Percentiles rank a stretch among this genome's conserved stretches.
phyloP scores from a whole-genome alignment of 2,329 filamentous ascomycete genomes.

The Penicillium crustosum region DNA sequence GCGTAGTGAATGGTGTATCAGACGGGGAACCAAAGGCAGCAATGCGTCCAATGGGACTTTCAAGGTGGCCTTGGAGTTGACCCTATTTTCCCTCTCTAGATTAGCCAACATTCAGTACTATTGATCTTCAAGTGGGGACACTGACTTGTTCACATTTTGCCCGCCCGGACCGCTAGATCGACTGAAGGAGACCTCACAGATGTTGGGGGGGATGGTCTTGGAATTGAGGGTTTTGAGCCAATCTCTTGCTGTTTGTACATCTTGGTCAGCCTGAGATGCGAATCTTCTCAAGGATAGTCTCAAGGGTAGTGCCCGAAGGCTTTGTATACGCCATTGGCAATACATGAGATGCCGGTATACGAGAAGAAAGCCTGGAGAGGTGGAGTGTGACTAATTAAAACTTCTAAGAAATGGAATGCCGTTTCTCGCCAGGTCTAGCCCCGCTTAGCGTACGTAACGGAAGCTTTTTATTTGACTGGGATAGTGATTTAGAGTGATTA shows the following conservation, averaged over 20 bases:
- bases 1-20: constrained; percentile 54
- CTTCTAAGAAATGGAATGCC: neutral
- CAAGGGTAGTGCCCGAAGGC: constrained; percentile 6
- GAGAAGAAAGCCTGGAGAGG: neutral
- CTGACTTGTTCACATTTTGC: constrained; percentile 69
- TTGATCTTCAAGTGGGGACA: constrained; percentile 17
- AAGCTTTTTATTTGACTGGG: neutral
- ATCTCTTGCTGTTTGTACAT: constrained; percentile 47
- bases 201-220: constrained; percentile 55
- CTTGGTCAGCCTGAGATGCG: constrained; percentile 26
- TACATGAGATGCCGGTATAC: neutral
- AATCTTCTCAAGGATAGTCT: constrained; percentile 29
- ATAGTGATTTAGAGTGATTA: neutral
- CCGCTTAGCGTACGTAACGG: constrained; percentile 3
- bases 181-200: constrained; percentile 62
- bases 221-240: constrained; percentile 58
- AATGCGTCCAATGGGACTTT: constrained; percentile 55
- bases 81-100: constrained; percentile 43
- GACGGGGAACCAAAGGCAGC: constrained; percentile 53
- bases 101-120: constrained; percentile 6
- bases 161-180: constrained; percentile 65
- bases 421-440: constrained; percentile 4
- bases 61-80: constrained; percentile 67
- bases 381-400: constrained; percentile 17
- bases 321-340: constrained; percentile 7